Base-by-base conservation (phyloP, 1,139 yeast genomes). In the Hansenula lynferdii region DNA sequence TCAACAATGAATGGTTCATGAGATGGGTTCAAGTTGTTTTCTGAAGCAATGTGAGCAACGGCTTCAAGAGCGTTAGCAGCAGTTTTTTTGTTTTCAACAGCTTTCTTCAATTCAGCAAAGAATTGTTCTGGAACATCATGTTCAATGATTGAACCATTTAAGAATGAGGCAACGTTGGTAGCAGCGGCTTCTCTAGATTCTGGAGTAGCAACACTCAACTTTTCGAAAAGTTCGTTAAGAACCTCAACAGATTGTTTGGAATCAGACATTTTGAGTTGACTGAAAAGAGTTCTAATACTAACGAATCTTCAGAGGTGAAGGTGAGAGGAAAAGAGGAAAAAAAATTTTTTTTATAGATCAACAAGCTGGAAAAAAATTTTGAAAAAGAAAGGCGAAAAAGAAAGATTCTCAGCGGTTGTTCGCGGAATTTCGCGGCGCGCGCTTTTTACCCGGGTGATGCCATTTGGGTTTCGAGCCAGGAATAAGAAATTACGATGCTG, bases 111-210 rank as follows among this genome's bases (percentile, higher is more conserved):
- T 64, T 84, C 80, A 47, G 66, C 67, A 67, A 90, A 86, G 77
- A 90, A 89, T 64, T 80, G 81, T 61, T 75, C 81, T 60, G 99
- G 98, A 54, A 90, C 95, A 71, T 90, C 97, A 72, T 92, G 97
- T 75, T 92, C 98, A 67, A 90, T 92, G 70, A 90, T 89, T 61
- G 94, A 86, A 54, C 97, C 95, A 73, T 90, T 92, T 70, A 92
- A 78, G 76, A 92, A 90, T 49, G 95, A 80, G 53, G 97, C 80
- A 61, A 92, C 85, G 66, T 86, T 87, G 60, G 84, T 67, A 64
- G 97, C 94, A 64, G 95, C 94, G 63, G 77, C 82, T 50, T 78
- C 81, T 69, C 90, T 80, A 65, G 81, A 83, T 60, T 87, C 96
- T 42, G 79, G 66, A 54, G 82, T 64, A 60, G 97, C 96, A 66